phyloP scores from a whole-genome alignment of 73 alveolate species.

The Paramecium sexaurelia region DNA sequence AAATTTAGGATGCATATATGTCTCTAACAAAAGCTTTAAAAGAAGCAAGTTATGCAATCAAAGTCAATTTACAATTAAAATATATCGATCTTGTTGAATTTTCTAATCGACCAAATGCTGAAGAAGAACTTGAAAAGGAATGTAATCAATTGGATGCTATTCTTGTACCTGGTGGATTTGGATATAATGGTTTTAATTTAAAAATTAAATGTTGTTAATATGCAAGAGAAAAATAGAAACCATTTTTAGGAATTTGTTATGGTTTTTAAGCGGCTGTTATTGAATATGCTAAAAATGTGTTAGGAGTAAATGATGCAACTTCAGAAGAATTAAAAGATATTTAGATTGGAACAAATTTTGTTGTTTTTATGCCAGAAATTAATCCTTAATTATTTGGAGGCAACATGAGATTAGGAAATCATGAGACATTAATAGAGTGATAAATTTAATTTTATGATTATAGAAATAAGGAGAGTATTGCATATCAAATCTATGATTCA shows the following conservation, averaged over 20 bases:
- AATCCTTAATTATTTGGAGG: constrained; percentile 71
- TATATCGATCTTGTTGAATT: constrained; percentile 15
- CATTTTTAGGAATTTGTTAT: constrained; percentile 58
- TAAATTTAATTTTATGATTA: background rate
- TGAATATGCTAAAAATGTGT: constrained; percentile 74
- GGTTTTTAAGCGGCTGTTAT: constrained; percentile 78
- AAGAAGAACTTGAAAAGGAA: background rate
- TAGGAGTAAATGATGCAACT: constrained; percentile 70
- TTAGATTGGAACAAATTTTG: constrained; percentile 30
- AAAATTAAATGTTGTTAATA: background rate
- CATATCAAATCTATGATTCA: constrained; percentile 65
- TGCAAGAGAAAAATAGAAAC: background rate
- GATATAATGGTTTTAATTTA: constrained; percentile 6
- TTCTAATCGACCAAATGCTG: background rate
- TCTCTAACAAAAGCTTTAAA: constrained; percentile 8
- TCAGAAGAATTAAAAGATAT: constrained; percentile 61
- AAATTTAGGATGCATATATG: constrained; percentile 26
- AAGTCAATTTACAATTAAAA: background rate
- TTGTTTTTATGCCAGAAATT: constrained; percentile 75
- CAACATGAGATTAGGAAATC: constrained; percentile 80
- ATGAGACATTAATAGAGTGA: constrained; percentile 52
- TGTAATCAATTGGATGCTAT: constrained; percentile 6
- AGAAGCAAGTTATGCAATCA: background rate
- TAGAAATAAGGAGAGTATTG: constrained; percentile 66
- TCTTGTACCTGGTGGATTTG: constrained; percentile 53